These are phyloP conservation scores for Oxytropis ochrocephala DNA, from an alignment of 306 rosid genomes.

Conservation along the genomic window DNA sequence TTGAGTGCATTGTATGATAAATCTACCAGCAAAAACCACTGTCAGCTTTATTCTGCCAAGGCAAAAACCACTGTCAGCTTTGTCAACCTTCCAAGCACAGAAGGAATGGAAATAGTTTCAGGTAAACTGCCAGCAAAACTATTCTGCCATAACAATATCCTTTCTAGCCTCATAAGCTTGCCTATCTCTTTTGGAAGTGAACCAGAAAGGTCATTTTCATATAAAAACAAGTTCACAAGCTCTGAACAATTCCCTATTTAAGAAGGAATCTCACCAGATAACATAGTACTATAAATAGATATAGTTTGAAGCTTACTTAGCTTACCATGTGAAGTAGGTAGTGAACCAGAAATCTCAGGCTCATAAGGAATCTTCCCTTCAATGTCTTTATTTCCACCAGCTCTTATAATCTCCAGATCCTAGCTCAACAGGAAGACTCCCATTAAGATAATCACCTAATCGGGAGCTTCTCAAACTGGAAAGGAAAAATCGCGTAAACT, in stretches of 20 bases:
- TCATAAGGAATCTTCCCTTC: too few relatives aligned
- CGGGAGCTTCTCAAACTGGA: too few relatives aligned
- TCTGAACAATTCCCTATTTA: constrained; percentile 79
- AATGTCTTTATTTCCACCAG: too few relatives aligned
- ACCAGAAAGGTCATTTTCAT: constrained; percentile 66
- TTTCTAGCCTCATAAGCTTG: constrained; percentile 64
- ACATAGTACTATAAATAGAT: too few relatives aligned
- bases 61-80: constrained; percentile 58
- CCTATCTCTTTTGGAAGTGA: constrained; percentile 66
- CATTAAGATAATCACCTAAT: too few relatives aligned
- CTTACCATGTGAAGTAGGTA: too few relatives aligned
- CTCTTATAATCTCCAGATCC: too few relatives aligned
- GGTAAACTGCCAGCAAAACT: constrained; percentile 56
- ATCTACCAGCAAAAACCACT: constrained; percentile 73
- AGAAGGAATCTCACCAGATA: constrained; percentile 74
- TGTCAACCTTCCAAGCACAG: constrained; percentile 54
- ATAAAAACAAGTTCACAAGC: constrained; percentile 69
- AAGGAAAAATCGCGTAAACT: too few relatives aligned
- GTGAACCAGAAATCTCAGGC: too few relatives aligned
- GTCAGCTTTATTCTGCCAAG: constrained; percentile 85
- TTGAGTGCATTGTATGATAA: constrained; percentile 69
- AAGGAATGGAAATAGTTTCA: constrained; percentile 57
- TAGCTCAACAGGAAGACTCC: too few relatives aligned
- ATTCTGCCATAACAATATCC: constrained; percentile 74
- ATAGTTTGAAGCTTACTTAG: too few relatives aligned